Evolutionary conservation across 192 early-diverging fungal genomes (phyloP), one percentile per base, ranked within the genome.

Genomic region (Diversispora epigaea): DNA sequence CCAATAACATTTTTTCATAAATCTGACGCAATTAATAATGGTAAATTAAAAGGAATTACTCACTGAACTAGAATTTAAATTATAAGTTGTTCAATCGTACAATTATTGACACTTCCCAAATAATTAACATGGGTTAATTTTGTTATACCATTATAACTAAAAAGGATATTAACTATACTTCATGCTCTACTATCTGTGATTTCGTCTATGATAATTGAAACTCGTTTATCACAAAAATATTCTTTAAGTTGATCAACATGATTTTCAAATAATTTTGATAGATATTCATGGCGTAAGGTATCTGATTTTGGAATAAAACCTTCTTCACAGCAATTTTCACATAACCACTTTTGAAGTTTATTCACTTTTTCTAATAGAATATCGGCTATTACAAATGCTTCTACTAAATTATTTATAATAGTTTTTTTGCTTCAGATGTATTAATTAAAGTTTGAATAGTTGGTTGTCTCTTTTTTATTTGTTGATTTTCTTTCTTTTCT

Each of bases 171-270:
- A 17, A 65, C 40, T 44, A 65, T 41, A 65, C 63, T 65, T 44
- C 4, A 41, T 11, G 63, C 40, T 45, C 40, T 41, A 65, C 8
- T 17, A 65, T 65, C 40, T 12, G 43, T 65, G 43, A 40, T 64
- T 64, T 61, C n/a, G 22, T 61, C 58, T 9, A 61, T n/a, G 22
- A 61, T 61, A 61, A 65, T 43, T 41, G 63, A 65, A 44, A 44
- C 43, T 45, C 17, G 9, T 65, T 43, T 65, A 10, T 43, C 10
- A 65, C 12, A 4, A 65, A 44, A 45, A 44, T 17, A 65, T 65
- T 41, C 63, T 65, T 65, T 41, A 65, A 65, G 63, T 4, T 65
- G 14, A 17, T 65, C 19, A 15, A 44, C 32, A 65, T 44, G 17
- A 10, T 44, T 43, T 2, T 65, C 63, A 65, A 65, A 45, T 45